Base-by-base conservation (phyloP, 768 basidiomycete genomes). In the Phanerodontia chrysosporium region DNA sequence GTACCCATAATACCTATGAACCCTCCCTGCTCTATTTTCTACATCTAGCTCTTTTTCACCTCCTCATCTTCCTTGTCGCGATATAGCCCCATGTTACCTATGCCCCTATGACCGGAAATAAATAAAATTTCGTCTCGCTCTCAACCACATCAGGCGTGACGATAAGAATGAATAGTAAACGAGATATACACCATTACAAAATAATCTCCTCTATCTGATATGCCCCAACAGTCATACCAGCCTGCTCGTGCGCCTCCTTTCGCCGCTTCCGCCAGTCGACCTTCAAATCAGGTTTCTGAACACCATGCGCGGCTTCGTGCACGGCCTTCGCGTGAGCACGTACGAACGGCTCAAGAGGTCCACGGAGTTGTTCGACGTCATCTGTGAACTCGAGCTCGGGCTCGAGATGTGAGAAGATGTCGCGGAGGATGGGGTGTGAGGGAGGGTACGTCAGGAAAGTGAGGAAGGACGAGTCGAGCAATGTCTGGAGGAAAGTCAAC, bases 391-490 rank as follows among this genome's bases (percentile, higher is more conserved):
- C 64, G 12, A 90, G 74, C 68, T 88, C 85, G 2, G 82, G 80
- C 48, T 80, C 76, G 53, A 91, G 72, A 28, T 79, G 76, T 0
- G 77, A 70, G 36, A 80, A 74, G 30, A 90, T 71, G 9, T 67
- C 70, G 27, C 73, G 77, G 22, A 93, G 74, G 25, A 84, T 63
- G 24, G 66, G 64, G 64, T 89, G 83, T 4, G 86, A 78, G 0
- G 85, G 83, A 14, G 79, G 70, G 65, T 90, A 78, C 60, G 87
- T 83, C 13, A 92, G 75, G 22, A 93, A 76, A 0, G 78, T 72
- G 48, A 92, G 76, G 68, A 89, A 90, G 13, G 82, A 85, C 0
- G 89, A 80, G 69, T 93, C 91, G 27, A 93, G 76, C 56, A 91
- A 68, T 5, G 77, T 74, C 71, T 88, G 85, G 8, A 87, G 67